Evolutionary conservation across 768 basidiomycete species (phyloP), one percentile per base, ranked within the genome.

Genomic region (Clavaria fumosa): DNA sequence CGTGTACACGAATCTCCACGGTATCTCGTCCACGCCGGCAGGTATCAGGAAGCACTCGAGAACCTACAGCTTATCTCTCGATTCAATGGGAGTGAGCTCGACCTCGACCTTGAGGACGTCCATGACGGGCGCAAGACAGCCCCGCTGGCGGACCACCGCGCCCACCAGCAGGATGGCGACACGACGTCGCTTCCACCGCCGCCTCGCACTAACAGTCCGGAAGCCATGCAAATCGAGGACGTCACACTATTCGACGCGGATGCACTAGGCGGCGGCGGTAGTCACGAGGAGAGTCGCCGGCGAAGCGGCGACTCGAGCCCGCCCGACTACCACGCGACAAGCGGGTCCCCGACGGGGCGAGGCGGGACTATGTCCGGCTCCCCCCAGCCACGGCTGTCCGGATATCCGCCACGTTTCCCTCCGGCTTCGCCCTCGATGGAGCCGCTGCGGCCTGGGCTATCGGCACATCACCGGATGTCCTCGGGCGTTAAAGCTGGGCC

Each of bases 1-100:
- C 75, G 79, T 14, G 61, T 99, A 4, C 81, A 96, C 54, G 93
- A 99, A 57, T 91, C 89, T 0, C 90, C 95, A 2, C 75, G 89
- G 17, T 96, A 78, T 52, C 78, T 99, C 41, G 88, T 93, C 4
- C 79, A 89, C 32, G 78, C 84, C 0, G 88, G 89, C 11, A 70
- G 88, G 31, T 77, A 72, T 23, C 69, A 75, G 23, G 90, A 95
- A 46, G 93, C 91, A 0, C 57, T 93, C 23, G 71, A 82, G 45
- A 77, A 78, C 0, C 67, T 99, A 0, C 77, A 79, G 46, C 59
- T 83, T 45, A 96, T 99, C 31, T 83, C 84, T 2, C 67, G 66
- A 22, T 88, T 82, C 59, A 97, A 97, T 54, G 86, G 83, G 2
- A 72, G 75, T 11, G 62, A 75, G 37, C 56, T 90, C 0, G 56